Percentiles rank a stretch among this genome's conserved stretches.
phyloP scores from a whole-genome alignment of 192 early-diverging fungal species.

The Glomus cerebriforme region DNA sequence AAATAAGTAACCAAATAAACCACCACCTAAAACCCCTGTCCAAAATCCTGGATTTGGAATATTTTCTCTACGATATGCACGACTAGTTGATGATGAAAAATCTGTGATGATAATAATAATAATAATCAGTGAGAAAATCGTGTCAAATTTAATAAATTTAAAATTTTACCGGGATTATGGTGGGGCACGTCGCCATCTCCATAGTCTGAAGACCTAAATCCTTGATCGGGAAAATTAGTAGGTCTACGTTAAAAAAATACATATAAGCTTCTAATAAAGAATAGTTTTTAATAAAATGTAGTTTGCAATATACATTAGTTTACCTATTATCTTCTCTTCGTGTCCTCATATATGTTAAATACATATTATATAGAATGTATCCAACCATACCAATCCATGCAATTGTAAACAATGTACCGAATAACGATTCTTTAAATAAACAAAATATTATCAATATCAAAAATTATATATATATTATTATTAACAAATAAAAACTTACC shows the following conservation, averaged over 20 bases:
- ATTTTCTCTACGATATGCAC: neutral
- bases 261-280: neutral
- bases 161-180: too few species aligned
- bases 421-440: neutral
- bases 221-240: neutral
- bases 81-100: too few species aligned
- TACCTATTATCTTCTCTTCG: neutral
- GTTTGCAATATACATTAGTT: neutral
- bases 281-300: neutral
- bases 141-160: too few species aligned
- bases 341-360: neutral
- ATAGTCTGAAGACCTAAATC: neutral
- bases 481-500: neutral
- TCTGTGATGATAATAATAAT: too few species aligned
- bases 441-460: neutral
- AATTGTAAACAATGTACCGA: neutral
- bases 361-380: neutral
- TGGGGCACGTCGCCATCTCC: neutral
- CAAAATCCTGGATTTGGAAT: neutral
- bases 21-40: neutral
- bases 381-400: neutral
- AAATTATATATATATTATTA: neutral
- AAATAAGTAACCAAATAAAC: neutral
- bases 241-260: neutral
- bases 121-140: too few species aligned